Base-by-base conservation (phyloP, 352 stramenopile genomes). In the Globisporangium nagaii region DNA sequence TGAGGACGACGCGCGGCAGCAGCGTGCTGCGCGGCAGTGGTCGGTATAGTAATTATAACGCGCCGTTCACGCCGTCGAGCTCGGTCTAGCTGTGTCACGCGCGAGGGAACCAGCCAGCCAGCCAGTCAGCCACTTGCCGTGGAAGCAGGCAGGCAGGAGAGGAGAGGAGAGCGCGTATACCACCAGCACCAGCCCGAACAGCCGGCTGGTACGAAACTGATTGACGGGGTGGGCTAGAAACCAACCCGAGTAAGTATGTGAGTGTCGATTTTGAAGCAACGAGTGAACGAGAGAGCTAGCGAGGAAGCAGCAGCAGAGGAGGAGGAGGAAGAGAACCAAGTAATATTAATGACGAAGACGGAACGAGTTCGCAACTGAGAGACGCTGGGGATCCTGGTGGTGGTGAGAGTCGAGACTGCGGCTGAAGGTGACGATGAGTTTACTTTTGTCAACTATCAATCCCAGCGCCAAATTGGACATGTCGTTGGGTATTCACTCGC, bases 331-430 rank as follows among this genome's bases (percentile, higher is more conserved):
- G 19, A 24, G 24, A 48, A 27, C 27, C 43, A 5, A 49, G 43
- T 49, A 49, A 49, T 49, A 49, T 49, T 49, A 49, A 36, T 49
- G 43, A 48, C 15, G 22, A 48, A 48, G 42, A n/a, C 42, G 20
- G 24, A 22, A 28, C 15, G 35, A 40, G 35, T 40, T 40, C 20
- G 35, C 35, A 40, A 40, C 12, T n/a, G 15, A 40, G n/a, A n/a
- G n/a, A n/a, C n/a, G n/a, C n/a, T n/a, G n/a, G n/a, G n/a, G n/a
- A n/a, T n/a, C 15, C 13, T 17, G 13, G n/a, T 10, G 34, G 12
- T 17, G 34, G n/a, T 39, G 10, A 39, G n/a, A 15, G 19, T 20
- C 13, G 4, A 39, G 34, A 39, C 6, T 8, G 34, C 13, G 34
- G 34, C 13, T 10, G 34, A 12, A 39, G 34, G 13, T 20, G 34